Base-by-base conservation (phyloP, 2,329 filamentous ascomycete genomes). In the Aspergillus persii region DNA sequence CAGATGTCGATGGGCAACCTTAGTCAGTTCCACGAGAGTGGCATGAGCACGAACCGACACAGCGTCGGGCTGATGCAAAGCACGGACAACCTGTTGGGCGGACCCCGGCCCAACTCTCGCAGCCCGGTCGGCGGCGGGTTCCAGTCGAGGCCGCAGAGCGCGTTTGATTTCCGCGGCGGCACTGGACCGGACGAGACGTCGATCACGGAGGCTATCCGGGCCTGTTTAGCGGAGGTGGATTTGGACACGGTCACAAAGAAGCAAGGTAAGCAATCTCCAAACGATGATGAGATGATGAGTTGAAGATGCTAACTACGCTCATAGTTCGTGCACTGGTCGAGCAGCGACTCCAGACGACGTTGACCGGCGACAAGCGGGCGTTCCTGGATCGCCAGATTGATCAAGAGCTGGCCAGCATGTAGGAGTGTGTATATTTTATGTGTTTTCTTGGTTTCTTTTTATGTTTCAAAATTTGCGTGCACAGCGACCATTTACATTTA, bases 161-260 rank as follows among this genome's bases (percentile, higher is more conserved):
- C 74, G 7, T 73, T 83, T 66, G 85, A 87, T 66, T 88, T 89
- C 79, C 83, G 85, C 64, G 80, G 77, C 50, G 77, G 70, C 18
- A 41, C 36, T 7, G 74, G 91, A 0, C 90, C 92, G 0, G 91
- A 89, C 65, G 93, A 98, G 69, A 81, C 80, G 50, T 84, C 86
- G 61, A 97, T 99, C 64, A 83, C 91, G 18, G 90, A 96, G 61
- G 90, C 91, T 1, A 94, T 98, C 62, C 89, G 92, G 69, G 81
- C 84, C 53, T 95, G 95, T 68, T 81, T 99, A 62, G 79, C 83
- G 15, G 94, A 97, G 70, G 92, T 97, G 0, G 94, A 99, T 75
- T 82, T 99, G 47, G 95, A 99, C 74, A 94, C 85, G n/a, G 91
- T 98, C 51, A 99, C 95, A 6, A 99, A 98, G 87, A 99, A 99